Evolutionary conservation across 176 grass and related monocot species (phyloP).

Genomic region (Oryza coarctata): DNA sequence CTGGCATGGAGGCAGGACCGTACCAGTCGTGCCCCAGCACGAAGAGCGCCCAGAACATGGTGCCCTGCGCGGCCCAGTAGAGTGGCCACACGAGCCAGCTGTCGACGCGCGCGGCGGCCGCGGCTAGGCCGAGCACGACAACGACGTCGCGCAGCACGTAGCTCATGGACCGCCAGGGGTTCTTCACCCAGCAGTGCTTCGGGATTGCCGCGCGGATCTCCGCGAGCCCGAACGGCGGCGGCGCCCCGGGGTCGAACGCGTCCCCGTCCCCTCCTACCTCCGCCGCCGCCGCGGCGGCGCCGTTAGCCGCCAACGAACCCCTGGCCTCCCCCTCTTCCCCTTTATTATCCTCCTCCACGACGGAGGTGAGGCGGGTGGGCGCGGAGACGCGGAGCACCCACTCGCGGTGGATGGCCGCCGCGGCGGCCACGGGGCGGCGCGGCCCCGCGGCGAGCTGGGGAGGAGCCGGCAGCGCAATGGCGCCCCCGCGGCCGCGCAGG

Average conservation of each 20-base stretch:
- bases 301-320: background rate
- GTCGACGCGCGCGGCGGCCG: slow-evolving; percentile 62
- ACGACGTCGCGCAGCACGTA: slow-evolving; percentile 80
- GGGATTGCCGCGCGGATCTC: slow-evolving; percentile 90
- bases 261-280: background rate
- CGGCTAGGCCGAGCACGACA: slow-evolving; percentile 77
- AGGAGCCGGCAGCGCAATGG: slow-evolving; percentile 44
- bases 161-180: slow-evolving; percentile 80
- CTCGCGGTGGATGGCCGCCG: slow-evolving; percentile 51
- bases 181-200: slow-evolving; percentile 96
- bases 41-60: slow-evolving; percentile 98
- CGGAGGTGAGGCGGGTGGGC: slow-evolving; percentile 35
- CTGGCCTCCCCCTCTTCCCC: background rate
- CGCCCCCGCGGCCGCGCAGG: slow-evolving; percentile 30
- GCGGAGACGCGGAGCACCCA: slow-evolving; percentile 84
- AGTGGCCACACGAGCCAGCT: slow-evolving; percentile 93
- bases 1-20: background rate
- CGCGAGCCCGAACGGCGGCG: slow-evolving; percentile 74
- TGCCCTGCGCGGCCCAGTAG: slow-evolving; percentile 94
- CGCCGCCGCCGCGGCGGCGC: background rate
- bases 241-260: slow-evolving; percentile 61
- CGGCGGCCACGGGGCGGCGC: slow-evolving; percentile 5
- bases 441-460: slow-evolving; percentile 38
- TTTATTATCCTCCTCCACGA: slow-evolving; percentile 32
- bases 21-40: slow-evolving; percentile 98